Conservation (phyloP, 1,284 basidiomycete genomes). For the Cerioporus squamosus region DNA sequence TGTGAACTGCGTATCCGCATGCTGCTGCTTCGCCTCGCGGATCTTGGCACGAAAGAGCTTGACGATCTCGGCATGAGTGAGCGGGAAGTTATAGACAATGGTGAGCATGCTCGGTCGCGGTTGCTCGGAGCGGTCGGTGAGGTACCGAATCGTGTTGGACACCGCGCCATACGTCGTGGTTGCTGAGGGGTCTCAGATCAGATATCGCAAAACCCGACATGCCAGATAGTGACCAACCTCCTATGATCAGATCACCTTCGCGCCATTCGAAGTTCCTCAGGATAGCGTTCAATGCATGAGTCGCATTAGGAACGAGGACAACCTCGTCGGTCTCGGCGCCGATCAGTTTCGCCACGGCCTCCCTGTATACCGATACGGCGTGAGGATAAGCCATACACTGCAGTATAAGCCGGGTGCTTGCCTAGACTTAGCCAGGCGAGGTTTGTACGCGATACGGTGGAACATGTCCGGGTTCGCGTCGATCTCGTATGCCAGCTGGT, state of each 20-base stretch:
- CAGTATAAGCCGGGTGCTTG: slow-evolving; percentile 11
- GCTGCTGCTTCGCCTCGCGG: slow-evolving; percentile 40
- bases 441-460: slow-evolving; percentile 48
- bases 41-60: slow-evolving; percentile 51
- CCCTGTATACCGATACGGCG: slow-evolving; percentile 7
- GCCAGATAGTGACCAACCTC: slow-evolving; percentile 37
- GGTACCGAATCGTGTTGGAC: slow-evolving; percentile 56
- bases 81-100: slow-evolving; percentile 47
- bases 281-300: slow-evolving; percentile 70
- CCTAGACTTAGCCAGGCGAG: slow-evolving; percentile 48
- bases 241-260: slow-evolving; percentile 52
- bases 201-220: too few relatives aligned
- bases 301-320: slow-evolving; percentile 70
- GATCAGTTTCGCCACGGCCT: slow-evolving; percentile 60
- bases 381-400: too few relatives aligned
- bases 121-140: slow-evolving; percentile 51
- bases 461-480: slow-evolving; percentile 72
- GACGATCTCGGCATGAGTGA: slow-evolving; percentile 62
- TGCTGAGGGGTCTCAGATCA: slow-evolving; percentile 11
- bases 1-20: slow-evolving; percentile 25
- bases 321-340: slow-evolving; percentile 64
- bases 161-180: slow-evolving; percentile 65
- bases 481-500: slow-evolving; percentile 47
- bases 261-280: slow-evolving; percentile 63
- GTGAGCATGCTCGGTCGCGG: slow-evolving; percentile 22